Conservation (phyloP, 495 filamentous ascomycete species). For the Aspergillus incahuasiensis region DNA sequence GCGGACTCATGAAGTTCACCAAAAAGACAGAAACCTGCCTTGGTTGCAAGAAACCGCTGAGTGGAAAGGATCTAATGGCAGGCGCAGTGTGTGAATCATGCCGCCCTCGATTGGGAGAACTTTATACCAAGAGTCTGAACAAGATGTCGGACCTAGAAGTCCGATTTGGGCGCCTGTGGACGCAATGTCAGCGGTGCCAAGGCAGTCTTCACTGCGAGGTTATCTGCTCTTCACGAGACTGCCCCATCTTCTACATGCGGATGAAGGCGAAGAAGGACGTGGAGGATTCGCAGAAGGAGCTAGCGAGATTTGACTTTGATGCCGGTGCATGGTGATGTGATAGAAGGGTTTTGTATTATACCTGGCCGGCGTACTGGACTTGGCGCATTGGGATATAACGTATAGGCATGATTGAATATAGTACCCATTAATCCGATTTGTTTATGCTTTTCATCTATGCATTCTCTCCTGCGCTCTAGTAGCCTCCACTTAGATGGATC, state of each 20-base stretch:
- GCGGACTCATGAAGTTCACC: slow-evolving; percentile 96
- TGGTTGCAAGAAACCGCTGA: slow-evolving; percentile 95
- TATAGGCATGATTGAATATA: slow-evolving; percentile 2
- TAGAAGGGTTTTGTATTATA: background rate
- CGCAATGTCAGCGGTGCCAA: slow-evolving; percentile 97
- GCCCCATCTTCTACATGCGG: slow-evolving; percentile 99
- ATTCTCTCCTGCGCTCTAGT: no score
- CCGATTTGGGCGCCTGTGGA: slow-evolving; percentile 90
- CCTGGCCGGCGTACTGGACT: slow-evolving; percentile 8
- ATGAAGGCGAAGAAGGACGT: slow-evolving; percentile 99
- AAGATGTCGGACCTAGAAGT: slow-evolving; percentile 91
- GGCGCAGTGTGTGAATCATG: slow-evolving; percentile 89
- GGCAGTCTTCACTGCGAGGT: slow-evolving; percentile 97
- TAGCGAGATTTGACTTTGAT: slow-evolving; percentile 87
- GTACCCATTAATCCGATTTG: background rate
- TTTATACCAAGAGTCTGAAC: slow-evolving; percentile 86
- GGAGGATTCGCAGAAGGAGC: slow-evolving; percentile 88
- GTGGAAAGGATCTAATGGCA: slow-evolving; percentile 67
- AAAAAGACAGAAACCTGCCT: slow-evolving; percentile 97
- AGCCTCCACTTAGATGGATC: no score
- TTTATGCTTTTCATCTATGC: background rate
- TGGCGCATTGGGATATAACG: slow-evolving; percentile 11
- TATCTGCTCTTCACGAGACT: slow-evolving; percentile 93
- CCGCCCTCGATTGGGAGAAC: slow-evolving; percentile 76
- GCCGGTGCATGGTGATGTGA: slow-evolving; percentile 50